phyloP scores from a whole-genome alignment of 345 rosid species.

The Salix purpurea region DNA sequence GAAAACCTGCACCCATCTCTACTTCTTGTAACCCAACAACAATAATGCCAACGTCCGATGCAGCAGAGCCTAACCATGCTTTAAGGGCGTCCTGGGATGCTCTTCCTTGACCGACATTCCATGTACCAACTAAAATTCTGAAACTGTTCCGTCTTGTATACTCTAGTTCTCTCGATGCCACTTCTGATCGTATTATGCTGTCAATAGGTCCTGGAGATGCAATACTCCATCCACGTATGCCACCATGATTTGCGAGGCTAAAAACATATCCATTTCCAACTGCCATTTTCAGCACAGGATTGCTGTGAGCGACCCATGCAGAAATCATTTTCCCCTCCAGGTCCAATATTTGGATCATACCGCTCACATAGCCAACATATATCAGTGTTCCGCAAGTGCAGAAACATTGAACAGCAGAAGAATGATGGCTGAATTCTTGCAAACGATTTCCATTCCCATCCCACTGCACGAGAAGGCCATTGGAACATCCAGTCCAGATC shows the following conservation, averaged over 20 bases:
- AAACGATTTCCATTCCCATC: slow-evolving; percentile 79
- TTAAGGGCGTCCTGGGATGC: slow-evolving; percentile 69
- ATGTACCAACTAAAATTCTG: slow-evolving; percentile 73
- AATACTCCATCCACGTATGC: slow-evolving; percentile 84
- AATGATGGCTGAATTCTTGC: slow-evolving; percentile 69
- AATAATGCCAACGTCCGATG: slow-evolving; percentile 82
- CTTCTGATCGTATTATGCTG: slow-evolving; percentile 49
- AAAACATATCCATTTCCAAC: slow-evolving; percentile 61
- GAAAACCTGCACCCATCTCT: slow-evolving; percentile 98
- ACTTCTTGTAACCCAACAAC: slow-evolving; percentile 95
- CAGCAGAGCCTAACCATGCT: slow-evolving; percentile 77
- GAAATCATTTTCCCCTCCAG: slow-evolving; percentile 76
- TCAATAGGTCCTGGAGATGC: slow-evolving; percentile 92
- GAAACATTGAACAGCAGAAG: slow-evolving; percentile 74
- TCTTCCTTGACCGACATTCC: slow-evolving; percentile 99
- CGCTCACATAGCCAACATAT: slow-evolving; percentile 87
- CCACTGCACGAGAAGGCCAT: slow-evolving; percentile 86
- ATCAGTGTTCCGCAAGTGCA: slow-evolving; percentile 70
- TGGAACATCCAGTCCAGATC: slow-evolving; percentile 92
- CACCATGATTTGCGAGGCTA: slow-evolving; percentile 94
- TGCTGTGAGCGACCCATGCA: slow-evolving; percentile 76
- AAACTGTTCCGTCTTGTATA: slow-evolving; percentile 55
- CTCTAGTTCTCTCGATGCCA: slow-evolving; percentile 45
- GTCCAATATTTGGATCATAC: slow-evolving; percentile 72
- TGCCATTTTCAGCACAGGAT: slow-evolving; percentile 79